Evolutionary conservation across 257 asterid species (phyloP).

Genomic region (Lycium ferocissimum): DNA sequence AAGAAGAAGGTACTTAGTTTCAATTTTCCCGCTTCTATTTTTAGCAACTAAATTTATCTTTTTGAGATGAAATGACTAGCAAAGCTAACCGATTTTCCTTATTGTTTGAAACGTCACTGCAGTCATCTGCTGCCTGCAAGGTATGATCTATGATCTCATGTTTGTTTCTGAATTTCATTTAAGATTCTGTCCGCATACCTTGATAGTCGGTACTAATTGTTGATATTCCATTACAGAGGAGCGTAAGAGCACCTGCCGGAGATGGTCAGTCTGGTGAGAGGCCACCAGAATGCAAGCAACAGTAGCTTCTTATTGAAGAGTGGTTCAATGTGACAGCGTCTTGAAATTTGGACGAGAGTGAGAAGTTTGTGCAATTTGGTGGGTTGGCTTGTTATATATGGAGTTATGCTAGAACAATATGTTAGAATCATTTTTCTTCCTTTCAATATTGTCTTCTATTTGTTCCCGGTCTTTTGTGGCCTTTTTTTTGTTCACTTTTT

Average conservation of each 20-base stretch:
- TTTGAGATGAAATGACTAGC: background rate
- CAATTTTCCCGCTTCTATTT: background rate
- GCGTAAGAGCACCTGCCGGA: slow-evolving; percentile 56
- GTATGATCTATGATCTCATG: slow-evolving; percentile 26
- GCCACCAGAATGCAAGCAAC: slow-evolving; percentile 90
- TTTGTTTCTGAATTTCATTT: background rate
- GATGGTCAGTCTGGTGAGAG: slow-evolving; percentile 78
- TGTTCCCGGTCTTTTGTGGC: background rate
- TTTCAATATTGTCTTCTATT: background rate
- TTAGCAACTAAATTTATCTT: background rate
- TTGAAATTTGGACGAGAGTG: background rate
- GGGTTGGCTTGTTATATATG: background rate
- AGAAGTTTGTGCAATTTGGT: slow-evolving; percentile 7
- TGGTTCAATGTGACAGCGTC: background rate
- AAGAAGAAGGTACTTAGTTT: slow-evolving; percentile 59
- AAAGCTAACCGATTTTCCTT: slow-evolving; percentile 19
- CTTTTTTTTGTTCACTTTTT: background rate
- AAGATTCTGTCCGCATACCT: too few relatives aligned
- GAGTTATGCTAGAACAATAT: background rate
- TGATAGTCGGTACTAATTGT: background rate
- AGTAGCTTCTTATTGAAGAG: slow-evolving; percentile 41
- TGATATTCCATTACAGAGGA: slow-evolving; percentile 48
- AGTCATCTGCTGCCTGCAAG: slow-evolving; percentile 32
- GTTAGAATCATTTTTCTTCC: background rate
- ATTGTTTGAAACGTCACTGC: background rate